A percentile compares a stretch with the other conserved stretches of the same genome.
Conservation (phyloP, 2,329 filamentous ascomycete species). For the Ophiocordyceps camponoti-leonardi region DNA sequence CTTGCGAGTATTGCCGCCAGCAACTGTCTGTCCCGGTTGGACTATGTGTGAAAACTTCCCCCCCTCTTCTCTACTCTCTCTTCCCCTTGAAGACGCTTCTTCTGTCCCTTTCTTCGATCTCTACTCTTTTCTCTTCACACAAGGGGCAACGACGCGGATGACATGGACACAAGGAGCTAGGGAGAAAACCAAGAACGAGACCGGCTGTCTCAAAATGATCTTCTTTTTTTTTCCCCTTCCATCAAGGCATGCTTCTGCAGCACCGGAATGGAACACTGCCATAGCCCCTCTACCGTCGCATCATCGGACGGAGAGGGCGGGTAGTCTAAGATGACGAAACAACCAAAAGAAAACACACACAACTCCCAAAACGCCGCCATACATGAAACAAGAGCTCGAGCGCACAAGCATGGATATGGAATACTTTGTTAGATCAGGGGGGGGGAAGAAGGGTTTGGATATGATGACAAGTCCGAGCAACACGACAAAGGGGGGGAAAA, state of each 20-base stretch:
- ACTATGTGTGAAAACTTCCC: background rate
- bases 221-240: background rate
- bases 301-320: background rate
- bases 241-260: background rate
- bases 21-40: conserved; percentile 3
- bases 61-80: background rate
- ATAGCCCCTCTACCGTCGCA: background rate
- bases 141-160: background rate
- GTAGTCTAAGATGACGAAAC: background rate
- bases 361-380: no score
- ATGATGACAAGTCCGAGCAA: no score
- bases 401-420: no score
- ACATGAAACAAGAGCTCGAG: no score
- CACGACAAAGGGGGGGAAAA: background rate
- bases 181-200: background rate
- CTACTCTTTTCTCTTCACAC: background rate
- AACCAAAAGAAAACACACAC: background rate
- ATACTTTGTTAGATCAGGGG: no score
- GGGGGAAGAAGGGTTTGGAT: no score
- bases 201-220: background rate
- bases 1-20: conserved; percentile 2
- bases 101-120: background rate
- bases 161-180: background rate
- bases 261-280: background rate
- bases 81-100: no score